Evolutionary conservation across 345 rosid genomes (phyloP).

Genomic region (Crucihimalaya himalaica): DNA sequence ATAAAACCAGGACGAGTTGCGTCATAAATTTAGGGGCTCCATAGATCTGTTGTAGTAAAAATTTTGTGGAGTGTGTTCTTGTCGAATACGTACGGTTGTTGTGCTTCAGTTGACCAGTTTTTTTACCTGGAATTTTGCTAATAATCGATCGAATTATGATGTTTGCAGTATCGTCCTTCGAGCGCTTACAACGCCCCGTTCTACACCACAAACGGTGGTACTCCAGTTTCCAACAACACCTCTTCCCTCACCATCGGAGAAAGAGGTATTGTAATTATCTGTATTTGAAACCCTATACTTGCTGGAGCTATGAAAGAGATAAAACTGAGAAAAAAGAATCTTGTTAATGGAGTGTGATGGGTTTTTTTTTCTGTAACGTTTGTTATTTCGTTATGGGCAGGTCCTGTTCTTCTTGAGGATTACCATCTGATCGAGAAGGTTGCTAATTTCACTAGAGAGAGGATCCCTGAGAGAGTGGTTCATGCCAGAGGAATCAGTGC

Average conservation of each 20-base stretch:
- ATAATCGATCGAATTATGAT: constrained; percentile 2
- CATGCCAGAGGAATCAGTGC: constrained; percentile 99
- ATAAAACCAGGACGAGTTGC: constrained; percentile 10
- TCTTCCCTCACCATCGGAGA: constrained; percentile 78
- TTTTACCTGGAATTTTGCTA: neutral
- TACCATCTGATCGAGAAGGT: constrained; percentile 92
- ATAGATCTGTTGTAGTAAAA: neutral
- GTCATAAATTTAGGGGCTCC: neutral
- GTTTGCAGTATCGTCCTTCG: constrained; percentile 55
- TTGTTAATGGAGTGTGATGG: constrained; percentile 4
- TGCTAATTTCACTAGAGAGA: constrained; percentile 88
- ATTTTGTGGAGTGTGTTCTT: neutral
- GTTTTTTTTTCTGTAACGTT: neutral
- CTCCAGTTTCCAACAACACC: constrained; percentile 83
- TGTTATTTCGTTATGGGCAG: constrained; percentile 41
- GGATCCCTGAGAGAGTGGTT: constrained; percentile 98
- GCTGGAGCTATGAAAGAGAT: neutral
- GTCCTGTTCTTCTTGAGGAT: constrained; percentile 98
- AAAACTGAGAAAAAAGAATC: neutral
- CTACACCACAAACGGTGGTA: constrained; percentile 80
- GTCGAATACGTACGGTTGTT: neutral
- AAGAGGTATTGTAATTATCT: constrained; percentile 56
- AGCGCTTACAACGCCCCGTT: constrained; percentile 64
- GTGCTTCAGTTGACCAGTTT: neutral
- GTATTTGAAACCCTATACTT: neutral